phyloP scores from a whole-genome alignment of 805 yeast genomes.

The Yamadazyma philogaea region DNA sequence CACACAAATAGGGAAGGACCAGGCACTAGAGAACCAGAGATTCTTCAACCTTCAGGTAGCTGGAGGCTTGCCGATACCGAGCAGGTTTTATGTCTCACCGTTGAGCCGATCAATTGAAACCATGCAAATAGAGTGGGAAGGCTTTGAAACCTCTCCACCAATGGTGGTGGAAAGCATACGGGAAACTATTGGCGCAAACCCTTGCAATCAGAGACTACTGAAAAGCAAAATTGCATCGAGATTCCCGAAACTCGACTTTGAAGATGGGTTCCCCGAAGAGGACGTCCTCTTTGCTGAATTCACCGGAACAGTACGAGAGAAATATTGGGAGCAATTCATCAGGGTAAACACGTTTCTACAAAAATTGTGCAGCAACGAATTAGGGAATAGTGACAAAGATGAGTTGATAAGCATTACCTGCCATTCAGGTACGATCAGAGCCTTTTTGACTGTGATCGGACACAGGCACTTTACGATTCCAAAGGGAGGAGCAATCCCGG shows the following conservation, averaged over 20 bases:
- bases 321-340: constrained; percentile 46
- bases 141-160: constrained; percentile 29
- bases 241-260: constrained; percentile 35
- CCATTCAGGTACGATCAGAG: constrained; percentile 51
- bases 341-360: constrained; percentile 49
- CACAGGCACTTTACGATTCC: constrained; percentile 57
- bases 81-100: constrained; percentile 57
- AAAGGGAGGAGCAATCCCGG: constrained; percentile 63
- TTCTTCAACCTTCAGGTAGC: constrained; percentile 42
- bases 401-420: constrained; percentile 41
- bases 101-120: constrained; percentile 61
- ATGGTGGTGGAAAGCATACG: constrained; percentile 45
- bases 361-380: constrained; percentile 18
- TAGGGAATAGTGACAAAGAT: constrained; percentile 11
- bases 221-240: constrained; percentile 36
- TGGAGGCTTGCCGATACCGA: constrained; percentile 55
- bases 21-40: constrained; percentile 48
- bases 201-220: constrained; percentile 56
- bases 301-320: constrained; percentile 35
- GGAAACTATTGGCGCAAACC: constrained; percentile 59
- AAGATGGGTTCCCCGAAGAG: constrained; percentile 44
- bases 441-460: constrained; percentile 42
- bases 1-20: constrained; percentile 52
- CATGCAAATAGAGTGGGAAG: constrained; percentile 49
- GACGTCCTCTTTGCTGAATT: constrained; percentile 46